Base-by-base conservation (phyloP, 2,329 filamentous ascomycete genomes). In the Paecilomyces formosus region DNA sequence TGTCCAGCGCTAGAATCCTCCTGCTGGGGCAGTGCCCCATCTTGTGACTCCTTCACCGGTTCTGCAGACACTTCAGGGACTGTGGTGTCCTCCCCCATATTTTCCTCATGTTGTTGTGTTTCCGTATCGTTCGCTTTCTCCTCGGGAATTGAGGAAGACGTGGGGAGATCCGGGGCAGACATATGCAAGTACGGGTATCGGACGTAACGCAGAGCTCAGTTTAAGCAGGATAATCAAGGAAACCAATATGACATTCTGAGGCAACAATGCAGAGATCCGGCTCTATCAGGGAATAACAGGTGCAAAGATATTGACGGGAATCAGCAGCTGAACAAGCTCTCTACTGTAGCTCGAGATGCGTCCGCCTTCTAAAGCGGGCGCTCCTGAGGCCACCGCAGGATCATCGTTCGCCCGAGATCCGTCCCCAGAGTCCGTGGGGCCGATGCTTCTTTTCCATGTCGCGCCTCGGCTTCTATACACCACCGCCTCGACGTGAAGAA, bases 371-470 rank as follows among this genome's bases (percentile, higher is more conserved):
- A 45, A 18, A 45, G 39, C n/a, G 39, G 39, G 39, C 39, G 39
- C 39, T 45, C 39, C 39, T 45, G 39, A 45, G 15, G n/a, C 15
- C 35, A 59, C 57, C 61, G 55, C 61, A 59, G 71, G 69, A 72
- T 73, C 68, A 72, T 72, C 57, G 62, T 73, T 74, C 58, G 58
- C 61, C 72, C 72, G 65, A 66, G 30, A 54, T 60, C 62, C 63
- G 64, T 57, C 61, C 21, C 50, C 50, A 28, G 39, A 45, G 39
- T 45, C 50, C 50, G 50, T 52, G 50, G 50, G 50, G 50, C 50
- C 7, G 12, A 26, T 11, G 5, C 33, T 55, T 54, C 55, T 30
- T 59, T 57, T 56, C 50, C 15, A 53, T 12, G 18, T 53, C n/a
- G 15, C 39, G 50, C 31, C 33, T 15, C 21, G 26, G 21, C 22